Evolutionary conservation across 305 asterid species (phyloP).

Genomic region (Fraxinus nigra): DNA sequence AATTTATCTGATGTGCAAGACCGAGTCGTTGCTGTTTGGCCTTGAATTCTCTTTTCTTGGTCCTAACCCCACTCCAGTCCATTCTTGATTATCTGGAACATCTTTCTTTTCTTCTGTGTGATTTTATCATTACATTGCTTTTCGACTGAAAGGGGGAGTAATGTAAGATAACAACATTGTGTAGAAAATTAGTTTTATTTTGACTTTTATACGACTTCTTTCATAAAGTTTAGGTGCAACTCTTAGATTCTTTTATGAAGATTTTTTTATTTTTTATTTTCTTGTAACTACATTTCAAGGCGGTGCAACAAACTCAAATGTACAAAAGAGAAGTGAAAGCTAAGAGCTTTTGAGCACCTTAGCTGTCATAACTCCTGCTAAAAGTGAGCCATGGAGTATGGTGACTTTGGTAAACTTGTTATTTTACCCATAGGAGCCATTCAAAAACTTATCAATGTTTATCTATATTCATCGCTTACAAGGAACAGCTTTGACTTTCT

Average conservation of each 20-base stretch:
- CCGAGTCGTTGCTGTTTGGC: background rate
- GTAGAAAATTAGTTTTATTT: background rate
- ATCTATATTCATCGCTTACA: background rate
- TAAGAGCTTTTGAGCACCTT: background rate
- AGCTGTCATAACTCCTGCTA: background rate
- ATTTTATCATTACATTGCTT: background rate
- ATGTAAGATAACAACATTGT: background rate
- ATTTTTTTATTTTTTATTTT: background rate
- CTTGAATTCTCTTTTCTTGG: background rate
- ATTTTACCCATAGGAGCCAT: background rate
- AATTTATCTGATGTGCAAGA: background rate
- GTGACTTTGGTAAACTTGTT: background rate
- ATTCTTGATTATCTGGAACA: background rate
- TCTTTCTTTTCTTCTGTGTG: background rate
- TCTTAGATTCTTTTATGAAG: background rate
- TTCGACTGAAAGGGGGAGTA: background rate
- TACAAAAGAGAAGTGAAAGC: background rate
- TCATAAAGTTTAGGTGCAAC: background rate
- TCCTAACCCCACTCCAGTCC: background rate
- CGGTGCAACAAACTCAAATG: background rate
- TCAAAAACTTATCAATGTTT: background rate
- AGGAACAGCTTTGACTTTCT: slow-evolving; percentile 7
- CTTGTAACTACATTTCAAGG: background rate
- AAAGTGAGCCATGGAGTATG: background rate
- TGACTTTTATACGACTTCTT: background rate